These are phyloP conservation scores for Wickerhamiella allomyrinae DNA, from an alignment of 805 yeast genomes.

Conservation along the genomic window DNA sequence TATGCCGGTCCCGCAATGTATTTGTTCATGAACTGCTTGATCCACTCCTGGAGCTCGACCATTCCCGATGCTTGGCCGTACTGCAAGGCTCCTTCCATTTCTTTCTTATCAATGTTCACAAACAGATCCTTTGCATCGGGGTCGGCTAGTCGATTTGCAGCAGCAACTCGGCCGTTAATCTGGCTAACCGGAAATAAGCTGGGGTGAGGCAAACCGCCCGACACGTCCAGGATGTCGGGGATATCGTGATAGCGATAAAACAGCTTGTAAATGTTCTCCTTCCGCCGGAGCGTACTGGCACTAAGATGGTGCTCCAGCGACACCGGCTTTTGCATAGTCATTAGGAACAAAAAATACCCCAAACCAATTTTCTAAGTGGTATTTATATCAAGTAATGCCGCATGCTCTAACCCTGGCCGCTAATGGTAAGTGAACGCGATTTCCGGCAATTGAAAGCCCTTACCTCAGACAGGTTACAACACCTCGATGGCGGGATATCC, in stretches of 20 bases:
- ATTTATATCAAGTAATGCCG: neutral
- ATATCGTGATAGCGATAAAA: slow-evolving; percentile 18
- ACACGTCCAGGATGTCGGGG: slow-evolving; percentile 16
- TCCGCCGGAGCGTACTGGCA: slow-evolving; percentile 14
- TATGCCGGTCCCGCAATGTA: slow-evolving; percentile 10
- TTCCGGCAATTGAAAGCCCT: neutral
- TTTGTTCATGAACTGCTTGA: slow-evolving; percentile 43
- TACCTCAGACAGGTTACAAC: too few relatives aligned
- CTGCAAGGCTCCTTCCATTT: slow-evolving; percentile 65
- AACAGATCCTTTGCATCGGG: slow-evolving; percentile 1
- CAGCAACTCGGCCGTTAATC: slow-evolving; percentile 9
- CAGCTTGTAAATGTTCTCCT: slow-evolving; percentile 17
- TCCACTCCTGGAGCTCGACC: slow-evolving; percentile 49
- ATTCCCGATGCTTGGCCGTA: slow-evolving; percentile 81
- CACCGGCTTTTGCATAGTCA: slow-evolving; percentile 7
- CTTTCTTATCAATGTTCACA: slow-evolving; percentile 6
- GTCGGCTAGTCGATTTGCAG: slow-evolving; percentile 3
- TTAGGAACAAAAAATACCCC: neutral
- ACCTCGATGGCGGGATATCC: too few relatives aligned
- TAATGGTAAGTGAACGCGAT: neutral
- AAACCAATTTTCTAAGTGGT: neutral
- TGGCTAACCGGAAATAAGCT: slow-evolving; percentile 16
- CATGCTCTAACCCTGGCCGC: neutral
- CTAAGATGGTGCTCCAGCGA: slow-evolving; percentile 17
- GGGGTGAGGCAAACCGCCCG: slow-evolving; percentile 19